These are phyloP conservation scores for Tolypocladium ovalisporum DNA, from an alignment of 2,329 filamentous ascomycete genomes.

Conservation along the genomic window DNA sequence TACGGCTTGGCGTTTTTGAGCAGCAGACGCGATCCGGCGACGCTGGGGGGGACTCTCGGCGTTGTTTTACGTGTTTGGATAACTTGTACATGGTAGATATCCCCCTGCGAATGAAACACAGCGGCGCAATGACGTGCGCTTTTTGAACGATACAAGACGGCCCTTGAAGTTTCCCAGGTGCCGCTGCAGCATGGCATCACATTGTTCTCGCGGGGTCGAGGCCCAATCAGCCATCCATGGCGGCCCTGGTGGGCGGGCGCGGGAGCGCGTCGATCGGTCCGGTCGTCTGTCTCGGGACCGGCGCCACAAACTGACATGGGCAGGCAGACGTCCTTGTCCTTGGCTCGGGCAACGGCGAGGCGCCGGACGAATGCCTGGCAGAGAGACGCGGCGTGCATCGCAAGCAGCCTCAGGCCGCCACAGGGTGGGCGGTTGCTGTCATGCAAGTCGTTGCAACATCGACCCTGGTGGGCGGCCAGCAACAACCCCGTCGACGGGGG, in stretches of 20 bases:
- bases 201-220: not conserved
- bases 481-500: not conserved
- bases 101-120: not conserved
- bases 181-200: not conserved
- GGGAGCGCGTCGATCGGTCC: not conserved
- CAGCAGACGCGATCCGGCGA: not conserved
- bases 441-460: not conserved
- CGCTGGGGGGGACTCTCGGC: not conserved
- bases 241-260: not conserved
- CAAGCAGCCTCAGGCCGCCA: not conserved
- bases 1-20: not conserved
- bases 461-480: not conserved
- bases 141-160: not conserved
- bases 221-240: not conserved
- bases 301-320: not conserved
- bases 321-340: not conserved
- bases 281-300: not conserved
- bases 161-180: not conserved
- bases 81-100: not conserved
- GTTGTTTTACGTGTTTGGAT: not conserved
- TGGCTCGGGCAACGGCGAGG: not conserved
- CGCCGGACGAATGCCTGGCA: not conserved
- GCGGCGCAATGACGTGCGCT: not conserved
- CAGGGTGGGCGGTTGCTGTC: not conserved
- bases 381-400: not conserved